A percentile compares a stretch with the other conserved stretches of the same genome.
Evolutionary conservation across 208 protist species (phyloP).

Genomic region (Herpetomonas samuelpessoai): DNA sequence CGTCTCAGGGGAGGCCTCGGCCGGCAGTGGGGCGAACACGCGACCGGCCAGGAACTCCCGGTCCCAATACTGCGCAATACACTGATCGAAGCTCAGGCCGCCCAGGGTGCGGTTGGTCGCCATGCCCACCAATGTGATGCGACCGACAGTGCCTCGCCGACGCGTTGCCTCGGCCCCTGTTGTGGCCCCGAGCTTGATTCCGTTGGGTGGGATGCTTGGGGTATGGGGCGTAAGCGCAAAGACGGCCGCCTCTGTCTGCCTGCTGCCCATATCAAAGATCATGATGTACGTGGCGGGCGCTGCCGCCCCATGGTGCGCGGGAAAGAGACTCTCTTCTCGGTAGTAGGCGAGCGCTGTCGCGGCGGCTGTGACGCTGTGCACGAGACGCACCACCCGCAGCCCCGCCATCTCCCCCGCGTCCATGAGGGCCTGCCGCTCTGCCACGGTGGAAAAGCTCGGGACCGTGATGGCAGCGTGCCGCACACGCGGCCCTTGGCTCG

Average conservation of each 20-base stretch:
- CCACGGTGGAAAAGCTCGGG: conserved; percentile 55
- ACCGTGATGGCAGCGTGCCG: conserved; percentile 74
- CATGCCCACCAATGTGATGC: conserved; percentile 41
- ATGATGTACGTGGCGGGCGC: conserved; percentile 41
- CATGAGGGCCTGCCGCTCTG: conserved; percentile 82
- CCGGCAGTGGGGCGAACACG: conserved; percentile 13
- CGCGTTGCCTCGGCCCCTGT: background rate
- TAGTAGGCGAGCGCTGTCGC: conserved; percentile 57
- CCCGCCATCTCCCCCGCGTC: conserved; percentile 85
- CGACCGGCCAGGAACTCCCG: conserved; percentile 36
- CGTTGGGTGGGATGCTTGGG: background rate
- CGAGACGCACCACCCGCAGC: conserved; percentile 75
- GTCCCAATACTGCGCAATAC: conserved; percentile 83
- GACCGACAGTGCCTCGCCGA: conserved; percentile 13
- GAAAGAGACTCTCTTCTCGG: conserved; percentile 47
- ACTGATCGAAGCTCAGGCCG: conserved; percentile 83
- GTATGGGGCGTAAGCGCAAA: conserved; percentile 35
- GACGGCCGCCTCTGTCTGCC: conserved; percentile 69
- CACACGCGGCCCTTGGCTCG: conserved; percentile 12
- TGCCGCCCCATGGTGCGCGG: background rate
- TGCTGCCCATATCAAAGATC: conserved; percentile 87
- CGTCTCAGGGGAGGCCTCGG: conserved; percentile 15
- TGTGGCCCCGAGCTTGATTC: background rate
- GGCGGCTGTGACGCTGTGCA: conserved; percentile 81
- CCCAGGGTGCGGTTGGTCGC: conserved; percentile 65